Conservation (phyloP, 2,329 filamentous ascomycete species). For the Cadophora sp. region DNA sequence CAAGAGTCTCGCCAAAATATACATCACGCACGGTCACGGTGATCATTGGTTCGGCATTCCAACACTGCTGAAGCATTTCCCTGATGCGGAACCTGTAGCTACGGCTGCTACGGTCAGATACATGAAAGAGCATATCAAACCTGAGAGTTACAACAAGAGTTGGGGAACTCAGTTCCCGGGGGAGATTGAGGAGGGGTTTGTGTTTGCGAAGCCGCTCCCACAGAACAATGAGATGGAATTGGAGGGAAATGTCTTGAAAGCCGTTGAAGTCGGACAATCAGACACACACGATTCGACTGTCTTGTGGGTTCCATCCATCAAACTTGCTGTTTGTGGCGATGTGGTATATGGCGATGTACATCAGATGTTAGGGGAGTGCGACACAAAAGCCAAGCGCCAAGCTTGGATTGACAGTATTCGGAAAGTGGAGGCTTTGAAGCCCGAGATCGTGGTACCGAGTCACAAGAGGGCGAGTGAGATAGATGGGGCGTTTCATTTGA, state of each 20-base stretch:
- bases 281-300: constrained; percentile 45
- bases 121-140: constrained; percentile 15
- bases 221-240: constrained; percentile 17
- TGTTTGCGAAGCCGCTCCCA: constrained; percentile 31
- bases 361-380: constrained; percentile 45
- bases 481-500: constrained; percentile 40
- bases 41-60: constrained; percentile 44
- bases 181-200: constrained; percentile 1
- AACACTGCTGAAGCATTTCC: constrained; percentile 43
- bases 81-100: constrained; percentile 35
- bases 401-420: constrained; percentile 45
- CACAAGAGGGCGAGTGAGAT: constrained; percentile 41
- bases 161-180: constrained; percentile 11
- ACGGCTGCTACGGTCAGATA: constrained; percentile 31
- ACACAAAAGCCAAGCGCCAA: constrained; percentile 38
- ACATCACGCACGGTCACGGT: constrained; percentile 52
- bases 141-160: not conserved
- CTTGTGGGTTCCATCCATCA: constrained; percentile 43
- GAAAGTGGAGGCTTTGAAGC: constrained; percentile 42
- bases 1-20: constrained; percentile 46
- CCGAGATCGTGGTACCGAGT: constrained; percentile 43
- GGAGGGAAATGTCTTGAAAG: constrained; percentile 2
- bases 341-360: constrained; percentile 47
- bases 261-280: constrained; percentile 41
- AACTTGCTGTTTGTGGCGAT: constrained; percentile 46